These are phyloP conservation scores for Dendrobium nobile DNA, from an alignment of 106 monocot species.

Conservation along the genomic window DNA sequence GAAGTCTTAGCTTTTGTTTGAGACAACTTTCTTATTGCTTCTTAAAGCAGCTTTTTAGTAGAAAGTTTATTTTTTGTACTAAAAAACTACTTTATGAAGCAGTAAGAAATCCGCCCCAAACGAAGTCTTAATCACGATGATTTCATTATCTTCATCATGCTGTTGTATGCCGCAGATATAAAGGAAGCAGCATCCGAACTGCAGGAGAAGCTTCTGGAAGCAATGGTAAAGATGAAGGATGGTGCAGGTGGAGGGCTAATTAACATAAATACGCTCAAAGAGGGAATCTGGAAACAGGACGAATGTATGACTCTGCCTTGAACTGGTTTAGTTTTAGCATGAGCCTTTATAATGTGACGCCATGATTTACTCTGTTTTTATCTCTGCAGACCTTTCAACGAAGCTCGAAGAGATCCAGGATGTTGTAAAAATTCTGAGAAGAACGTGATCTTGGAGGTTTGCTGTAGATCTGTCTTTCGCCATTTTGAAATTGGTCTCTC, in stretches of 20 bases:
- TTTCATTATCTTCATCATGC: background rate
- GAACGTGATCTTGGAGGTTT: background rate
- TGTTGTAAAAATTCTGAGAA: constrained; percentile 17
- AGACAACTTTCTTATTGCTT: too few relatives aligned
- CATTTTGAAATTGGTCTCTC: background rate
- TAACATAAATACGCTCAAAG: background rate
- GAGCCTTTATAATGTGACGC: background rate
- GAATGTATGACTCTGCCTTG: constrained; percentile 7
- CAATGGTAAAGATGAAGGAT: background rate
- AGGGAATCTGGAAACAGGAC: background rate
- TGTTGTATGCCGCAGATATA: constrained; percentile 25
- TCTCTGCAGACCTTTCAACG: constrained; percentile 16
- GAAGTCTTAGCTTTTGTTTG: too few relatives aligned
- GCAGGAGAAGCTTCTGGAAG: constrained; percentile 17
- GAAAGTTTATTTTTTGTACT: too few relatives aligned
- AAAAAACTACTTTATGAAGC: too few relatives aligned
- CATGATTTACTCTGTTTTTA: background rate
- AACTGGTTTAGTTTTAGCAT: background rate
- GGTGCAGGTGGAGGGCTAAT: constrained; percentile 3
- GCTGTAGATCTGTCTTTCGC: background rate
- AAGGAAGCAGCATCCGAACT: constrained; percentile 22
- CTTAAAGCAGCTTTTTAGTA: too few relatives aligned
- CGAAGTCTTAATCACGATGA: background rate
- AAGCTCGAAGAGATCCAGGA: constrained; percentile 30
- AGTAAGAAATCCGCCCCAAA: too few relatives aligned